Base-by-base conservation (phyloP, 192 early-diverging fungal genomes). In the Coemansia sp. region DNA sequence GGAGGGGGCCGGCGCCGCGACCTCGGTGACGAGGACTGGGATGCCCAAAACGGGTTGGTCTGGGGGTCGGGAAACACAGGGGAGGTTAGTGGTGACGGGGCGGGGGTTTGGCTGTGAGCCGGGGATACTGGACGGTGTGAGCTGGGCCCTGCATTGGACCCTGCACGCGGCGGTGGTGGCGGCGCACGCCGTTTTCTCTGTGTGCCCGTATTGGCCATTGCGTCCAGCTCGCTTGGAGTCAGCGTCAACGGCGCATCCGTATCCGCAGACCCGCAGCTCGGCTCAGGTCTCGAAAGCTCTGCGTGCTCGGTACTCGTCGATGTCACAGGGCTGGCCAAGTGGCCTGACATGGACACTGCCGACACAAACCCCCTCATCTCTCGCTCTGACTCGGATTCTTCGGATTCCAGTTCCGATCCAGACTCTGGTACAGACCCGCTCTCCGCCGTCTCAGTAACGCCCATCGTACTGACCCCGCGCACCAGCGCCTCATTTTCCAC, bases 181-280 rank as follows among this genome's bases (percentile, higher is more conserved):
- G 53, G 38, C n/a, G 28, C 44, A 5, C 53, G 42, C 1, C 10
- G 44, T 14, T 42, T 25, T 0, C 56, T 55, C 0, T 61, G 44
- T 7, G 54, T 40, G 21, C 28, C 51, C 31, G 73, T 52, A 25
- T 36, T 73, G 51, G 76, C 76, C 12, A 79, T 79, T 3, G 67
- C 70, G 25, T 79, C 76, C 7, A 79, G 67, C 58, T 79, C 76
- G 42, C 18, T 26, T 5, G 52, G 58, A 23, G 61, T 64, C 4
- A 79, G 59, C 8, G 52, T 47, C 15, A 79, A 63, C 31, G 70
- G 70, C 12, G 54, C 58, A 26, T 46, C 14, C 6, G 31, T 34
- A 9, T 34, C 31, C 7, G 7, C 31, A 8, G 31, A 9, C 31
- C 7, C 6, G 8, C 26, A 28, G 26, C 31, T 34, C 7, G 31